Conservation (phyloP, 441 rosid genomes). For the Pelargonium fulgidum region DNA sequence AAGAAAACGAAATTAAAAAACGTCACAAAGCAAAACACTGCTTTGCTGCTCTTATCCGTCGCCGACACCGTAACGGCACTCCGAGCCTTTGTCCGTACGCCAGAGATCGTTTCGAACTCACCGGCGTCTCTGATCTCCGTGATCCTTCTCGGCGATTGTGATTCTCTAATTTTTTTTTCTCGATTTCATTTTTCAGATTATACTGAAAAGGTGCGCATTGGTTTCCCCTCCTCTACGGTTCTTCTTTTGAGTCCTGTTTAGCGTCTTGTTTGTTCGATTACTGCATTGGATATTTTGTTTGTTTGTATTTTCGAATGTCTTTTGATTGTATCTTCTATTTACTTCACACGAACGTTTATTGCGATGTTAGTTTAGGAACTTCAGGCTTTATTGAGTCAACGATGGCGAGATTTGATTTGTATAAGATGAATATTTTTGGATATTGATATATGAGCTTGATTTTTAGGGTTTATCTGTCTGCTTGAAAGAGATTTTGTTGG, state of each 20-base stretch:
- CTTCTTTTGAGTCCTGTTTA: neutral
- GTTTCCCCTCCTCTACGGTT: slow-evolving; percentile 11
- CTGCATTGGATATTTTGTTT: slow-evolving; percentile 3
- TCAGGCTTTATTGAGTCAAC: too few species aligned
- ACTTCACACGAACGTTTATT: neutral
- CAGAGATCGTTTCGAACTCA: neutral
- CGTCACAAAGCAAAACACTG: too few species aligned
- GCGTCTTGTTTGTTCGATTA: slow-evolving; percentile 3
- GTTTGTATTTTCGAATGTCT: neutral
- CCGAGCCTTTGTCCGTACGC: too few species aligned
- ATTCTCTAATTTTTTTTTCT: slow-evolving; percentile 5
- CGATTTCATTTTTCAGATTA: too few species aligned
- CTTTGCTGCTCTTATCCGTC: too few species aligned
- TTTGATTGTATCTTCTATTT: neutral
- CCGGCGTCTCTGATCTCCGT: slow-evolving; percentile 16
- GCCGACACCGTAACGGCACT: too few species aligned
- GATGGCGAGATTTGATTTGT: too few species aligned
- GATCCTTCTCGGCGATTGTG: slow-evolving; percentile 15
- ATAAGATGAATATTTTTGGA: neutral
- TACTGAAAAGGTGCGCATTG: slow-evolving; percentile 14
- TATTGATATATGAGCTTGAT: neutral
- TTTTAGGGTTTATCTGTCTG: neutral
- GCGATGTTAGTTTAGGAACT: neutral
- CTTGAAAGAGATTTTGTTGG: neutral
- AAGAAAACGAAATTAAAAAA: too few species aligned